Base-by-base conservation (phyloP, 129 eudicot species). In the Deinandra increscens region DNA sequence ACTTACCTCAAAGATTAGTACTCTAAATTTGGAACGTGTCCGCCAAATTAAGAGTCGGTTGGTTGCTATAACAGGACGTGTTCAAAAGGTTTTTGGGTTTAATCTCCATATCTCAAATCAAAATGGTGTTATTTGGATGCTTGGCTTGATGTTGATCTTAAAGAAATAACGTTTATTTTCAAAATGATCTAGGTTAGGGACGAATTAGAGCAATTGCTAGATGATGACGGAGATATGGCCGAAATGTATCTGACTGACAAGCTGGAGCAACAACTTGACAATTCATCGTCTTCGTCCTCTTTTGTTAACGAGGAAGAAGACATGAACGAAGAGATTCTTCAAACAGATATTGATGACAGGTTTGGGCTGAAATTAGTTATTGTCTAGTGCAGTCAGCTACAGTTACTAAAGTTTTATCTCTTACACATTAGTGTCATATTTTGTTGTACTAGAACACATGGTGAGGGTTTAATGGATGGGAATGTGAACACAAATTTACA, bases 161-260 rank as follows among this genome's bases (percentile, higher is more conserved):
- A 10, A 23, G 15, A 23, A 14, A 11, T 10, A 49, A 49, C 3
- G 23, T 49, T 17, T 49, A 15, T 56, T 26, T 56, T 56, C 17
- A 56, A 26, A 12, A 23, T 29, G 1, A 59, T 29, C 36, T 19
- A 60, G 45, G 66, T 60, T 36, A 34, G 66, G n/a, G 66, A 60
- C 23, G 66, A 60, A 36, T 15, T 60, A 9, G 66, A 60, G 45
- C 66, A 60, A 36, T 34, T 60, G 66, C 45, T 60, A 34, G 98
- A 89, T 55, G 98, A 92, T 75, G 98, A 92, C 70, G 98, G 96
- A 48, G 96, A 92, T 75, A 88, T 92, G 98, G 98, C 98, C 43
- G 98, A 92, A 76, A 92, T 92, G 98, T 89, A 92, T 58, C 84
- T 92, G 9, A 92, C 98, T 10, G 98, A 92, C 42, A 60, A 60